Percentiles rank a stretch among this genome's conserved stretches.
Evolutionary conservation across 176 grass and related monocot species (phyloP).

Genomic region (Aegilops sharonensis): DNA sequence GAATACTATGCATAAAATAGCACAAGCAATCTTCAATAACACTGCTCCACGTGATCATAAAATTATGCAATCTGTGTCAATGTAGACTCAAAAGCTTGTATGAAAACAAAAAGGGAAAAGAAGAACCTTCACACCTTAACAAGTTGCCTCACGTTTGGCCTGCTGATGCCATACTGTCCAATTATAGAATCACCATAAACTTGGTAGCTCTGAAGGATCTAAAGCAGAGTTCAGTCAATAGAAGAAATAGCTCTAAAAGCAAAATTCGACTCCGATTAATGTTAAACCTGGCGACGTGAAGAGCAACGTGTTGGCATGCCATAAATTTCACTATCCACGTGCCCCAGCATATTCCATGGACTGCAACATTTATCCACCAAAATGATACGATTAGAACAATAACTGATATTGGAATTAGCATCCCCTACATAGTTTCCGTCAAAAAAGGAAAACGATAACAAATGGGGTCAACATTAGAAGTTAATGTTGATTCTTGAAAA

Average conservation of each 20-base stretch:
- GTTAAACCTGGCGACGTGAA: slow-evolving; percentile 77
- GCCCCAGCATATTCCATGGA: slow-evolving; percentile 83
- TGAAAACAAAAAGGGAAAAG: neutral
- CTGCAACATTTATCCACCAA: slow-evolving; percentile 37
- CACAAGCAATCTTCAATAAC: neutral
- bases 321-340: slow-evolving; percentile 73
- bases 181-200: slow-evolving; percentile 86
- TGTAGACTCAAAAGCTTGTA: slow-evolving; percentile 3
- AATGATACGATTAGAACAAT: slow-evolving; percentile 25
- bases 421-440: neutral
- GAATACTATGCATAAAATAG: neutral
- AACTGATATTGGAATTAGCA: slow-evolving; percentile 21
- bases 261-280: slow-evolving; percentile 14
- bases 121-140: slow-evolving; percentile 61
- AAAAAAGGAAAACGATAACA: slow-evolving; percentile 17
- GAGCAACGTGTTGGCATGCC: slow-evolving; percentile 43
- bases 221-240: slow-evolving; percentile 37
- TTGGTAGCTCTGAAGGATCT: slow-evolving; percentile 89
- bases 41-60: neutral
- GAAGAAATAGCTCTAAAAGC: slow-evolving; percentile 5
- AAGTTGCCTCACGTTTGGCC: slow-evolving; percentile 77
- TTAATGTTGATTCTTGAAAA: neutral
- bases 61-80: neutral
- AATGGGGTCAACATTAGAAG: neutral
- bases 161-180: slow-evolving; percentile 70